These are phyloP conservation scores for Penicillium sp. DNA, from an alignment of 2,329 filamentous ascomycete genomes.

Conservation along the genomic window DNA sequence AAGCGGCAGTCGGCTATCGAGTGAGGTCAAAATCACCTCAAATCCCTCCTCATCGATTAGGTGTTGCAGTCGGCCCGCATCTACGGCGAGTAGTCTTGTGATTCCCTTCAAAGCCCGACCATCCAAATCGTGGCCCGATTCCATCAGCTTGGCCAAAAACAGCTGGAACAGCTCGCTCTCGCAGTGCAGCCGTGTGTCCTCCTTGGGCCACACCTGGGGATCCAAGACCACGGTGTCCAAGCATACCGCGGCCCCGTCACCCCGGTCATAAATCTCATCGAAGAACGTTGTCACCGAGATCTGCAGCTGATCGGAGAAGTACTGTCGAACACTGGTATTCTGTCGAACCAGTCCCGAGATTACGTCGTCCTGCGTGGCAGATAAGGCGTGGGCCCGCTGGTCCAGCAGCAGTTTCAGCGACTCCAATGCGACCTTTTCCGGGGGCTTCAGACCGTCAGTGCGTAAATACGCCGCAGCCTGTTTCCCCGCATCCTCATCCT, in stretches of 20 bases:
- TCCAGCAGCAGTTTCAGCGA: conserved; percentile 45
- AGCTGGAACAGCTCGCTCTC: conserved; percentile 56
- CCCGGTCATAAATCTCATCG: conserved; percentile 49
- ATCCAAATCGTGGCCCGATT: conserved; percentile 74
- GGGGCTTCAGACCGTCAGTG: conserved; percentile 44
- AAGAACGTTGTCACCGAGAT: conserved; percentile 48
- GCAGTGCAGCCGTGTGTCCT: conserved; percentile 44
- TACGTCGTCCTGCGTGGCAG: conserved; percentile 46
- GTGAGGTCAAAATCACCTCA: conserved; percentile 79
- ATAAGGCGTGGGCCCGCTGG: conserved; percentile 35
- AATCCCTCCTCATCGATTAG: conserved; percentile 67
- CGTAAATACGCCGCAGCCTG: conserved; percentile 45
- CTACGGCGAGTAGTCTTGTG: conserved; percentile 56
- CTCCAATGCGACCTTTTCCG: conserved; percentile 43
- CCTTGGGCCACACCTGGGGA: conserved; percentile 45
- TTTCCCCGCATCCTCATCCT: conserved; percentile 45
- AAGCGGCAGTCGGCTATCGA: conserved; percentile 76
- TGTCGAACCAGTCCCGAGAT: conserved; percentile 47
- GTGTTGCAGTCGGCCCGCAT: conserved; percentile 49
- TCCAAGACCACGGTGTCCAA: conserved; percentile 48
- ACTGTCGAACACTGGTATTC: conserved; percentile 42
- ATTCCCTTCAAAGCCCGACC: conserved; percentile 61
- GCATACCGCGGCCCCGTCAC: conserved; percentile 48
- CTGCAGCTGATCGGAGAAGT: conserved; percentile 44
- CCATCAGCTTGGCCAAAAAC: conserved; percentile 83